Conservation (phyloP, 192 early-diverging fungal species). For the Anaeromyces robustus region DNA sequence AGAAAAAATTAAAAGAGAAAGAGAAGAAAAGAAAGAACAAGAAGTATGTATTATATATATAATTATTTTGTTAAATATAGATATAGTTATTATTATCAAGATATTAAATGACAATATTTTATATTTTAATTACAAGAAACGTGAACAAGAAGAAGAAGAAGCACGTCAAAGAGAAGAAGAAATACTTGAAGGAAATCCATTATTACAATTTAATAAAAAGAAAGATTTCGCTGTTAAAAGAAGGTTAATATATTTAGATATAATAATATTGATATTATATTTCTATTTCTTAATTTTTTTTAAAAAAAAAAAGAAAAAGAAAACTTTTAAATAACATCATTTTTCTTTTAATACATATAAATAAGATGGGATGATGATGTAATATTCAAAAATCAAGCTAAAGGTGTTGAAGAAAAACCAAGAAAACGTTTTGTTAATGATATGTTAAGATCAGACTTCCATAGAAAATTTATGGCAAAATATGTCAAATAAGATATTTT, state of each 20-base stretch:
- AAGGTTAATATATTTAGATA: no score
- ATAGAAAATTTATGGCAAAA: slow-evolving; percentile 89
- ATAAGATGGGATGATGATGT: slow-evolving; percentile 94
- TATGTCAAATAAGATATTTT: slow-evolving; percentile 46
- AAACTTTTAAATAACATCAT: no score
- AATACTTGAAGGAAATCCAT: slow-evolving; percentile 49
- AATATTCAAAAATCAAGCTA: slow-evolving; percentile 92
- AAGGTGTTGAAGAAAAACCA: slow-evolving; percentile 66
- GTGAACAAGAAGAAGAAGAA: background rate
- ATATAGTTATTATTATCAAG: no score
- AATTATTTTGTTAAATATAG: no score
- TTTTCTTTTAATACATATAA: no score
- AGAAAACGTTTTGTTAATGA: slow-evolving; percentile 97
- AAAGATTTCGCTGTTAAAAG: background rate
- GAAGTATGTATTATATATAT: background rate
- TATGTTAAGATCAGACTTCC: slow-evolving; percentile 88
- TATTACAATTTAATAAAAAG: slow-evolving; percentile 23
- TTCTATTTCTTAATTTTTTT: no score
- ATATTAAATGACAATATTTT: no score
- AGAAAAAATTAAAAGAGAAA: background rate
- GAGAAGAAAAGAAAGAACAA: background rate
- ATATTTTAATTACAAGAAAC: background rate
- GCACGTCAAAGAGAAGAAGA: background rate
- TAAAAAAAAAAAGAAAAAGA: no score
- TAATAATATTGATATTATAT: no score